Conservation (phyloP, 805 yeast genomes). For the Jamesozyma spencerorum region DNA sequence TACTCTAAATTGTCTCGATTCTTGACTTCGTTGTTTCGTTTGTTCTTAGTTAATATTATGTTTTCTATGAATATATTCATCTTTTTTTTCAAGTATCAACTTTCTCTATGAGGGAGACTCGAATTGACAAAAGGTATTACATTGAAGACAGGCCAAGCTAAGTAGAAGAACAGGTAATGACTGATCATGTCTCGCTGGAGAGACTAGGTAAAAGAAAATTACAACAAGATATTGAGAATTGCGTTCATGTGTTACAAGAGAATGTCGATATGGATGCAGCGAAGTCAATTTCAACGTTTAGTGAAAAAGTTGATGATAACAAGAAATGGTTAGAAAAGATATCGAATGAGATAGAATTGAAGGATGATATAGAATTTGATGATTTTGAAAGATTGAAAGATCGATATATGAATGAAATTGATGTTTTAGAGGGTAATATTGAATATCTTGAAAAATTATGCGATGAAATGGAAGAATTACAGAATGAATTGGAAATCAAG, state of each 20-base stretch:
- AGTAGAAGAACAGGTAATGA: background rate
- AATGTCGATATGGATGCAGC: conserved; percentile 22
- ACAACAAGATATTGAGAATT: conserved; percentile 16
- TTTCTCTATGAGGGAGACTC: background rate
- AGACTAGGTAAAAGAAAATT: conserved; percentile 5
- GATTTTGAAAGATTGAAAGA: conserved; percentile 27
- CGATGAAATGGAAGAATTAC: conserved; percentile 54
- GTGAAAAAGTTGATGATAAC: conserved; percentile 16
- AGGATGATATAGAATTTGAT: conserved; percentile 18
- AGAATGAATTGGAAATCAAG: conserved; percentile 45
- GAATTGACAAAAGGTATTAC: no score
- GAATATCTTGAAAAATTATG: conserved; percentile 38
- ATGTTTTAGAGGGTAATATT: conserved; percentile 30
- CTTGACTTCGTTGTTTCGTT: background rate
- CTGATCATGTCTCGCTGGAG: background rate
- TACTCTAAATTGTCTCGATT: background rate
- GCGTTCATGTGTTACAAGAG: conserved; percentile 19
- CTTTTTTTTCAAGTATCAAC: background rate
- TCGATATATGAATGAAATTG: conserved; percentile 14
- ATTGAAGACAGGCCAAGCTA: no score
- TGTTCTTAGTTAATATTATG: background rate
- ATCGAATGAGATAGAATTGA: conserved; percentile 12
- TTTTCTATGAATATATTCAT: background rate
- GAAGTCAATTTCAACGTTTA: conserved; percentile 21
- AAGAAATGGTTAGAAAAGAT: conserved; percentile 18